A percentile compares a stretch with the other conserved stretches of the same genome.
These are phyloP conservation scores for Sarocladium brachiariae DNA, from an alignment of 2,329 filamentous ascomycete species.

Conservation along the genomic window DNA sequence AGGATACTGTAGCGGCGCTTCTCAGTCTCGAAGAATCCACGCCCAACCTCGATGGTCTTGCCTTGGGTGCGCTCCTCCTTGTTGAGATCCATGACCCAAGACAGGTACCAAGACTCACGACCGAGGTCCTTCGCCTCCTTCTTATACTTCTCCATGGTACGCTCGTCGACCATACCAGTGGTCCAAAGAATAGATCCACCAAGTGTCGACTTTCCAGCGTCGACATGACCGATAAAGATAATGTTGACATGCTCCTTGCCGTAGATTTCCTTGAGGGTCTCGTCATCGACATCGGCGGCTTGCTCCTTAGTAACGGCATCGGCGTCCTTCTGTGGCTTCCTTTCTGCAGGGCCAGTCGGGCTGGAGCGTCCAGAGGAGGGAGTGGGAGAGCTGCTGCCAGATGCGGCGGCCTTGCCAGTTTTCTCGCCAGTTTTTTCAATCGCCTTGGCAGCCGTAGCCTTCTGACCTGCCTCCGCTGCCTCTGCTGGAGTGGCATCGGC, in stretches of 20 bases:
- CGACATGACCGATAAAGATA: conserved; percentile 96
- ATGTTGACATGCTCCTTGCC: conserved; percentile 92
- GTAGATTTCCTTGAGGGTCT: conserved; percentile 86
- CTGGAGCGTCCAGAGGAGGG: conserved; percentile 81
- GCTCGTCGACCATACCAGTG: conserved; percentile 98
- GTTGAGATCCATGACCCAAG: conserved; percentile 95
- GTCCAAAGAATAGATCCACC: conserved; percentile 88
- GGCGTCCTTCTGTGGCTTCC: conserved; percentile 55
- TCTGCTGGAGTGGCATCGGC: conserved; percentile 38
- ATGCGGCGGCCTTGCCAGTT: conserved; percentile 30
- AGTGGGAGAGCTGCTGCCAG: conserved; percentile 72
- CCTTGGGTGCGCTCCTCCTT: conserved; percentile 95
- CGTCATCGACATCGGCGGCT: conserved; percentile 61
- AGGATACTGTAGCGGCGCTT: conserved; percentile 95
- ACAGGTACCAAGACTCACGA: conserved; percentile 97
- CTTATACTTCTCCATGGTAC: conserved; percentile 98
- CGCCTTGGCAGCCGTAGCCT: conserved; percentile 80
- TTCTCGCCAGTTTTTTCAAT: conserved; percentile 82
- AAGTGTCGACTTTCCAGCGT: conserved; percentile 94
- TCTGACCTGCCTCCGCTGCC: conserved; percentile 65
- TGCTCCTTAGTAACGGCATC: conserved; percentile 82
- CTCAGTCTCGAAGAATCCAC: conserved; percentile 94
- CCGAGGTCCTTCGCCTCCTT: conserved; percentile 92
- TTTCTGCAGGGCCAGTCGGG: conserved; percentile 52
- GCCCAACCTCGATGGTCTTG: conserved; percentile 95